Evolutionary conservation across 371 early-diverging fungal species (phyloP).

Genomic region (Mucor racemosus): DNA sequence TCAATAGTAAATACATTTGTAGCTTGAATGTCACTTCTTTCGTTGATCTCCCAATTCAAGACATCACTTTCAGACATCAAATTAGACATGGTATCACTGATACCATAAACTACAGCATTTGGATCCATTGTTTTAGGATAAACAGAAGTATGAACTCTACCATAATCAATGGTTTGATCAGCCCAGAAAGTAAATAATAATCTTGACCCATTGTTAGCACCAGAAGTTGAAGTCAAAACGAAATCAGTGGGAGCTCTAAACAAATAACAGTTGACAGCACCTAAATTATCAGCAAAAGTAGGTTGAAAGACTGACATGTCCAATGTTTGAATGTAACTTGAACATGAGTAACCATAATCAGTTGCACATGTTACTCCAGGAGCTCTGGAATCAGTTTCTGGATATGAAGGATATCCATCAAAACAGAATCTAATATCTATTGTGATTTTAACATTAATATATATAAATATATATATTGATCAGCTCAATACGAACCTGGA

Average conservation of each 20-base stretch:
- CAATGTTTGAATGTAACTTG: constrained; percentile 30
- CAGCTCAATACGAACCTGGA: constrained; percentile 19
- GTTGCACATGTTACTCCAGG: constrained; percentile 46
- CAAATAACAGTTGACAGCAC: constrained; percentile 44
- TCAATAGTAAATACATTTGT: constrained; percentile 40
- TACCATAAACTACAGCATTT: constrained; percentile 40
- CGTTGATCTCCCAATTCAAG: constrained; percentile 41
- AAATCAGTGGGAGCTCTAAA: constrained; percentile 44
- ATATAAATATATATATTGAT: neutral
- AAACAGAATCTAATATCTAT: constrained; percentile 54
- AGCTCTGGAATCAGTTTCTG: constrained; percentile 16
- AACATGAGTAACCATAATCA: constrained; percentile 42
- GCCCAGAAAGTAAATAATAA: constrained; percentile 46
- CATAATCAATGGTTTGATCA: constrained; percentile 34
- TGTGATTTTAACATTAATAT: neutral
- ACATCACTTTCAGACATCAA: constrained; percentile 37
- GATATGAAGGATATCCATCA: constrained; percentile 41
- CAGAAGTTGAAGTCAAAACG: constrained; percentile 45
- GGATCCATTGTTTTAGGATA: constrained; percentile 55
- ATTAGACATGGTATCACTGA: constrained; percentile 25
- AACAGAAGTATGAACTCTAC: constrained; percentile 47
- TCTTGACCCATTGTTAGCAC: constrained; percentile 48
- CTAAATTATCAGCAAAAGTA: constrained; percentile 43
- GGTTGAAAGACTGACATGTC: constrained; percentile 46
- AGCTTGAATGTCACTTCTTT: constrained; percentile 49